Conservation (phyloP, 2,329 filamentous ascomycete species). For the Aspergillus clavatus region DNA sequence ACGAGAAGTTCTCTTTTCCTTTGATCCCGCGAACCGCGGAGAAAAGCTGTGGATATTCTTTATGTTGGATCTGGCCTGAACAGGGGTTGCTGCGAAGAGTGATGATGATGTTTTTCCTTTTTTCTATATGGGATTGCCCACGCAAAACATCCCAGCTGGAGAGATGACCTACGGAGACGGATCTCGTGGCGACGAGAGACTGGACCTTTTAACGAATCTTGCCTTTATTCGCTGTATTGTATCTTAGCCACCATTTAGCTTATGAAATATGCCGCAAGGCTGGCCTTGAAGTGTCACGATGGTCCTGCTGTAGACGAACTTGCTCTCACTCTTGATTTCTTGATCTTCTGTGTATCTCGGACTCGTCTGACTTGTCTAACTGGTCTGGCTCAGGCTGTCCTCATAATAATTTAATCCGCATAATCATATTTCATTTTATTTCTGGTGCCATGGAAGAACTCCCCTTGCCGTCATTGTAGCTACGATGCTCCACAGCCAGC, state of each 20-base stretch:
- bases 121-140: slow-evolving; percentile 12
- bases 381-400: no score
- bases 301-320: no score
- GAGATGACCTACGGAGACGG: slow-evolving; percentile 16
- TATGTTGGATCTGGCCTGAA: slow-evolving; percentile 20
- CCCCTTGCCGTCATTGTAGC: not conserved
- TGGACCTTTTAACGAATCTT: slow-evolving; percentile 33
- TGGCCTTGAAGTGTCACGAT: slow-evolving; percentile 23
- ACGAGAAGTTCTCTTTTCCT: slow-evolving; percentile 5
- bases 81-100: slow-evolving; percentile 8
- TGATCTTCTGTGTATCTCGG: no score
- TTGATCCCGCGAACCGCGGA: slow-evolving; percentile 6
- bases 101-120: slow-evolving; percentile 21
- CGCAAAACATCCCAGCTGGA: slow-evolving; percentile 11
- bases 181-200: slow-evolving; percentile 17
- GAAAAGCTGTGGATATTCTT: slow-evolving; percentile 22
- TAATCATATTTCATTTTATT: not conserved
- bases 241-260: slow-evolving; percentile 41
- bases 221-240: slow-evolving; percentile 34
- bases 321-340: slow-evolving; percentile 4
- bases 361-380: no score
- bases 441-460: not conserved
- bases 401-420: no score
- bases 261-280: slow-evolving; percentile 31
- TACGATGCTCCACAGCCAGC: no score